phyloP scores from a whole-genome alignment of 768 basidiomycete species.

The Amanita rimosa region DNA sequence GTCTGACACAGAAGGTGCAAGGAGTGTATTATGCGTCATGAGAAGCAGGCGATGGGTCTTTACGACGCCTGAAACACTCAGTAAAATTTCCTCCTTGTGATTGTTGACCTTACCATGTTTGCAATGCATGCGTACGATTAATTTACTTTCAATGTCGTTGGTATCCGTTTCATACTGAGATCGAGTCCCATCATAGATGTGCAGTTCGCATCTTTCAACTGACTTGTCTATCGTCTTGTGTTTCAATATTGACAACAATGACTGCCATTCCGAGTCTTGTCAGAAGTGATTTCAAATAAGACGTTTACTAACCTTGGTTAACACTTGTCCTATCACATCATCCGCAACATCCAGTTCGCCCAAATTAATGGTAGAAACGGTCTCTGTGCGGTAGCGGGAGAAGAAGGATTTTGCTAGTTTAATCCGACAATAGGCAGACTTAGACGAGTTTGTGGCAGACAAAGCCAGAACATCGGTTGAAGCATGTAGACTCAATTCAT shows the following conservation, averaged over 20 bases:
- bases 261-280: slow-evolving; percentile 22
- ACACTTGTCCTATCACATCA: slow-evolving; percentile 51
- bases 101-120: slow-evolving; percentile 55
- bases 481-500: slow-evolving; percentile 65
- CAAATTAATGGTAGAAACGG: slow-evolving; percentile 20
- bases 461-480: slow-evolving; percentile 48
- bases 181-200: slow-evolving; percentile 43
- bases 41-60: slow-evolving; percentile 74
- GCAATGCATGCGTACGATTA: slow-evolving; percentile 66
- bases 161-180: slow-evolving; percentile 26
- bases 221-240: slow-evolving; percentile 67
- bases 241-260: slow-evolving; percentile 62
- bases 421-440: slow-evolving; percentile 76
- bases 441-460: slow-evolving; percentile 68
- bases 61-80: slow-evolving; percentile 43
- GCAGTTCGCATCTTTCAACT: slow-evolving; percentile 67
- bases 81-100: not conserved
- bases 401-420: slow-evolving; percentile 62
- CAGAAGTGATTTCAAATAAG: not conserved
- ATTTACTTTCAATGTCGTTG: slow-evolving; percentile 56
- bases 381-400: slow-evolving; percentile 34
- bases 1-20: slow-evolving; percentile 60
- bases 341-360: slow-evolving; percentile 38
- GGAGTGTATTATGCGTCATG: slow-evolving; percentile 41
- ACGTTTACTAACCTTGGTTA: slow-evolving; percentile 42